phyloP scores from a whole-genome alignment of 1,284 basidiomycete genomes.

The Xerocomus amazonicus region DNA sequence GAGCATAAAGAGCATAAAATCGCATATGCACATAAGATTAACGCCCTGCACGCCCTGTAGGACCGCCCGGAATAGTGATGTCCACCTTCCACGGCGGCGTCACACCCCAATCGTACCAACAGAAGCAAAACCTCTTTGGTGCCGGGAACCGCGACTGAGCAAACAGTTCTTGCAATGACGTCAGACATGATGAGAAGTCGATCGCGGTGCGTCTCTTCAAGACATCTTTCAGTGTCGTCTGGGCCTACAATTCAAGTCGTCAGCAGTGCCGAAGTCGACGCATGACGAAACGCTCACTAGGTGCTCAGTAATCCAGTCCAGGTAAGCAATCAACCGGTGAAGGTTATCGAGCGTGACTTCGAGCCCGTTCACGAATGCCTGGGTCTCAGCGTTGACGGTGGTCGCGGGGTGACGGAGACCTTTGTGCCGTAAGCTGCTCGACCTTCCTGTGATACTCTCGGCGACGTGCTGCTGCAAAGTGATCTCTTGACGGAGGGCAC shows the following conservation, averaged over 20 bases:
- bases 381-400: conserved; percentile 9
- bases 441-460: background rate
- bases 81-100: conserved; percentile 9
- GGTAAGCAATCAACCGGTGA: conserved; percentile 23
- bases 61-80: conserved; percentile 24
- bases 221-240: conserved; percentile 15
- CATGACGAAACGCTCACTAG: conserved; percentile 15
- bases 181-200: conserved; percentile 17
- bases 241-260: conserved; percentile 18
- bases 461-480: background rate
- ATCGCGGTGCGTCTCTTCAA: conserved; percentile 6
- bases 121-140: conserved; percentile 11
- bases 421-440: conserved; percentile 10
- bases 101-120: background rate
- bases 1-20: conserved; percentile 6
- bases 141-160: conserved; percentile 9
- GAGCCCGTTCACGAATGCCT: conserved; percentile 19
- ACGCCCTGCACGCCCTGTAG: conserved; percentile 20
- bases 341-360: conserved; percentile 22
- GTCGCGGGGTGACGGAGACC: conserved; percentile 1
- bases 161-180: conserved; percentile 24
- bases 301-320: conserved; percentile 31
- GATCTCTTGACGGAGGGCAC: conserved; percentile 12
- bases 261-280: background rate
- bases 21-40: conserved; percentile 10